These are phyloP conservation scores for Hypericum androsaemum DNA, from an alignment of 345 rosid genomes.

Conservation along the genomic window DNA sequence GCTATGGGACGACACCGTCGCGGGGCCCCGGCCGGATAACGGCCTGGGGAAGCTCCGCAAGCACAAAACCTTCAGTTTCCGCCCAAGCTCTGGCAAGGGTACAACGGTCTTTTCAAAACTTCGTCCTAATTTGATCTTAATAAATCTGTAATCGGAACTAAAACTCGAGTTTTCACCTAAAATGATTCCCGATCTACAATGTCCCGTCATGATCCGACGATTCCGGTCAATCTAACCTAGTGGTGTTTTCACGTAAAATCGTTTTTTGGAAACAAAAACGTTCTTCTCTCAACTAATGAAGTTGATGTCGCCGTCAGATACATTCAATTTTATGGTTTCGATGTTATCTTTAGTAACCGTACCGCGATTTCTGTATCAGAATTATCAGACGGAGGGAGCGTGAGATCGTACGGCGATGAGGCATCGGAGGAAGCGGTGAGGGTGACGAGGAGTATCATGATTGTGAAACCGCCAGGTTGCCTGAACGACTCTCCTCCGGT, in stretches of 20 bases:
- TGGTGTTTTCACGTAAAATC: too few relatives aligned
- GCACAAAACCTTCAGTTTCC: conserved; percentile 47
- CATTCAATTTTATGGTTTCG: too few relatives aligned
- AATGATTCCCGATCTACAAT: too few relatives aligned
- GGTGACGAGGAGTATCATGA: conserved; percentile 84
- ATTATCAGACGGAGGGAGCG: conserved; percentile 37
- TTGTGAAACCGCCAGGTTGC: conserved; percentile 77
- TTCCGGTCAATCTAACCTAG: not conserved
- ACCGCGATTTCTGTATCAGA: conserved; percentile 27
- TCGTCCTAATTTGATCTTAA: not conserved
- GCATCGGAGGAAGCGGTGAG: conserved; percentile 31
- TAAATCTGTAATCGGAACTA: not conserved
- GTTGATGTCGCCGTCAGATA: too few relatives aligned
- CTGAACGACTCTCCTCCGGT: conserved; percentile 65
- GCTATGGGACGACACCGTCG: conserved; percentile 97
- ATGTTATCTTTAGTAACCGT: not conserved
- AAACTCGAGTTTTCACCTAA: too few relatives aligned
- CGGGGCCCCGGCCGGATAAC: conserved; percentile 86
- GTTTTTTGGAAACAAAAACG: too few relatives aligned
- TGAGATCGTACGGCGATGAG: conserved; percentile 42
- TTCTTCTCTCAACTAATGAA: too few relatives aligned
- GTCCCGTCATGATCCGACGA: not conserved
- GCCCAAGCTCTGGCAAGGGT: conserved; percentile 78
- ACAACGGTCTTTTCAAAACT: conserved; percentile 9
- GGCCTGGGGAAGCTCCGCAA: conserved; percentile 96